Evolutionary conservation across 345 rosid species (phyloP).

Genomic region (Salix exigua): DNA sequence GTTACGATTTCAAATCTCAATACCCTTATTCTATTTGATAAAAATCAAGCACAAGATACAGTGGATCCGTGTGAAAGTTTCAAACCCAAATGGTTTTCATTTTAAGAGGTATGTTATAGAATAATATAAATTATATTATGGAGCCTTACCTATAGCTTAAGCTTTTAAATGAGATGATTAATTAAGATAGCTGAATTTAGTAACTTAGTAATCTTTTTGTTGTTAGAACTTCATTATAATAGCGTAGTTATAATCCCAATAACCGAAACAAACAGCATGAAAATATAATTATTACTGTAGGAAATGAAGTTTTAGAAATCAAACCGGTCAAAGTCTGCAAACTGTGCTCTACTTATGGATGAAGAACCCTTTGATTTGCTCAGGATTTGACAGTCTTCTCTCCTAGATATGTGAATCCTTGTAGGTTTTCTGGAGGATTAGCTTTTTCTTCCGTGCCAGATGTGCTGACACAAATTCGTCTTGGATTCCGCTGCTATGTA

Average conservation of each 20-base stretch:
- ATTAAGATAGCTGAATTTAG: neutral
- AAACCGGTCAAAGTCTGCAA: neutral
- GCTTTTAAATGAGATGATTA: too few relatives aligned
- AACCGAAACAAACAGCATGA: neutral
- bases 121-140: too few relatives aligned
- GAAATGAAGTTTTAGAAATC: neutral
- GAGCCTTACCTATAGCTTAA: too few relatives aligned
- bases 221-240: neutral
- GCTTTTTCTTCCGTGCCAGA: neutral
- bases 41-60: too few relatives aligned
- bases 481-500: neutral
- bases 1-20: too few relatives aligned
- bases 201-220: neutral
- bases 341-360: neutral
- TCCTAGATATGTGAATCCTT: neutral
- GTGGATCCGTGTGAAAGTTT: too few relatives aligned
- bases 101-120: too few relatives aligned
- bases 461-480: neutral
- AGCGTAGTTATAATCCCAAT: neutral
- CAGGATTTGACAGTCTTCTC: neutral
- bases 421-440: neutral
- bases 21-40: too few relatives aligned
- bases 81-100: too few relatives aligned
- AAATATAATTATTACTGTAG: neutral
- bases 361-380: neutral